Conservation (phyloP, 2,329 filamentous ascomycete genomes). For the Neurospora sp. region DNA sequence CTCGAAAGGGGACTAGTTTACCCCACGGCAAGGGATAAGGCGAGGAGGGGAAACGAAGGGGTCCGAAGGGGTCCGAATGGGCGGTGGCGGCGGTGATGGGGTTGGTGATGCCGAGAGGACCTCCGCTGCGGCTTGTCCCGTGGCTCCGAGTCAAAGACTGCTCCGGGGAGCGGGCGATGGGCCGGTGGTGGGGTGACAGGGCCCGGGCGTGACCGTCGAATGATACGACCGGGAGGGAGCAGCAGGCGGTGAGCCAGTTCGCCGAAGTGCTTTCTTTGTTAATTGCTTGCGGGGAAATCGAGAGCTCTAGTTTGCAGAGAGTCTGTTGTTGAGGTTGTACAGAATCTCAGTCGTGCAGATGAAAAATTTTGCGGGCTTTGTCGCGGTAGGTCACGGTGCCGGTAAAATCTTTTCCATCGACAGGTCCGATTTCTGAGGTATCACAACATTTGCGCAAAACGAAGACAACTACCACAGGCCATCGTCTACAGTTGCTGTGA, state of each 20-base stretch:
- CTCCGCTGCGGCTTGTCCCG: not conserved
- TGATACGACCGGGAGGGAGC: not conserved
- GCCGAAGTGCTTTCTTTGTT: not conserved
- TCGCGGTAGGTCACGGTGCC: not conserved
- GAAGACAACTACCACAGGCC: not conserved
- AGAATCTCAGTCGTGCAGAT: not conserved
- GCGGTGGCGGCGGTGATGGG: not conserved
- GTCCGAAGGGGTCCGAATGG: not conserved
- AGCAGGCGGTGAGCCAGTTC: not conserved
- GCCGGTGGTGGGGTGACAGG: not conserved
- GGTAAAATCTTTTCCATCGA: not conserved
- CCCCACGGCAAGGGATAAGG: not conserved
- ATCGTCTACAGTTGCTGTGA: not conserved
- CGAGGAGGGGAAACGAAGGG: not conserved
- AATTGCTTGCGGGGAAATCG: not conserved
- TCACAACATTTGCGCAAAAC: not conserved
- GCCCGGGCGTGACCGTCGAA: not conserved
- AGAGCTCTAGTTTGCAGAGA: not conserved
- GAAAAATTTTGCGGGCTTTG: not conserved
- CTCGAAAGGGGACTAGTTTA: not conserved
- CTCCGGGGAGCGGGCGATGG: not conserved
- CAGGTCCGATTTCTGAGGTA: not conserved
- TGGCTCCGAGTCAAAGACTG: not conserved
- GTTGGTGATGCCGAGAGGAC: not conserved
- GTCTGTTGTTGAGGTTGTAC: not conserved